Evolutionary conservation across 148 eudicot species (phyloP), one percentile per base, ranked within the genome.

Genomic region (Pouteria glomerata): DNA sequence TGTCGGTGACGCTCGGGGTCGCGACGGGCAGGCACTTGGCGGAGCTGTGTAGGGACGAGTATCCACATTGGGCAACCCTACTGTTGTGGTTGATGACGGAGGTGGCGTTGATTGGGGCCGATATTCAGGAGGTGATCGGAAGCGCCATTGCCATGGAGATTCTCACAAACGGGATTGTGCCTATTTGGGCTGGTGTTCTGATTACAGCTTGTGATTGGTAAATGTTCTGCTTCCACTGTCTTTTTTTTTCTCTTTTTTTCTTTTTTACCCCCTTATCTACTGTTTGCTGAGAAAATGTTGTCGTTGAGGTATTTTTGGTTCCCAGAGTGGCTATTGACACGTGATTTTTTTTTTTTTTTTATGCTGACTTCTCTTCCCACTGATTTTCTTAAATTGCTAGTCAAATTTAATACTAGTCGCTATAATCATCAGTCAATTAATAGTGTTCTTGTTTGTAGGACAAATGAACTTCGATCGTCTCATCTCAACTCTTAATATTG

Each of bases 161-260:
- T 63, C 68, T 85, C 47, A 82, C 78, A 52, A 70, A 52, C 31
- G 88, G 84, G 47, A 33, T 77, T 66, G 31, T 85, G 56, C 88
- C 88, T 18, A 76, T 85, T 27, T 85, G 88, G 88, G 85, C 78
- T 29, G 88, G 88, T 8, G 88, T 85, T 74, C 24, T 85, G 0
- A 85, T 85, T 41, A 85, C 88, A 13, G 88, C 88, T 11, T 77
- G 76, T 42, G 88, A 85, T 75, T 82, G 88, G 88, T 85, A 72
- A 57, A 63, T 74, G 37, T 44, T 39, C 27, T 39, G 8, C 16
- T 52, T 37, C 24, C 0, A 11, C 57, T 24, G 13, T 45, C 8
- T 1, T 8, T 15, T 44, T 57, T 21, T n/a, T n/a, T n/a, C n/a
- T n/a, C n/a, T 1, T 30, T 62, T 27, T 31, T 18, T 6, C 48